Conservation (phyloP, 164 flowering plant species). For the Tinospora cordifolia region DNA sequence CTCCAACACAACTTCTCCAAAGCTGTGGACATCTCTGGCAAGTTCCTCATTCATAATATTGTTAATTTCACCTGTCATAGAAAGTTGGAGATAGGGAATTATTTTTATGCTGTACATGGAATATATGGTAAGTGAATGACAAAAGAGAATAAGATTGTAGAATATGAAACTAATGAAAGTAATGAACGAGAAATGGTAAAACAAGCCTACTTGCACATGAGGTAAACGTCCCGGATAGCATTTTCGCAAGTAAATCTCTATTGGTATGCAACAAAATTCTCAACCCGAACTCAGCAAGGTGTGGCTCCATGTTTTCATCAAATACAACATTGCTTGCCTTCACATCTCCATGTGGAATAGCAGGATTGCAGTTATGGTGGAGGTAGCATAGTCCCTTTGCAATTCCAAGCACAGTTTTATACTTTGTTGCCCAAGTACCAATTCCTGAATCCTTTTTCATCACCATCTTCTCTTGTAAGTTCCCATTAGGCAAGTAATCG, state of each 20-base stretch:
- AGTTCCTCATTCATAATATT: constrained; percentile 42
- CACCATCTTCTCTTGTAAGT: constrained; percentile 48
- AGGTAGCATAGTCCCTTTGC: constrained; percentile 79
- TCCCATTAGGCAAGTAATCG: constrained; percentile 76
- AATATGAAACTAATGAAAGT: background rate
- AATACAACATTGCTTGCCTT: constrained; percentile 60
- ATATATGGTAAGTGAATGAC: background rate
- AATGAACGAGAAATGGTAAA: constrained; percentile 5
- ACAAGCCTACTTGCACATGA: constrained; percentile 37
- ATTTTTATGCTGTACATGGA: background rate
- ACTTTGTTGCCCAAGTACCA: constrained; percentile 49
- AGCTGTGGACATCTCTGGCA: constrained; percentile 51
- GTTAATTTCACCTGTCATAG: constrained; percentile 36
- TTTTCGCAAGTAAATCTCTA: constrained; percentile 27
- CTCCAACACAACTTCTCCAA: constrained; percentile 73
- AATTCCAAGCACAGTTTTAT: constrained; percentile 45
- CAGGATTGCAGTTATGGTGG: constrained; percentile 81
- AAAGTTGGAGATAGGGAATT: background rate
- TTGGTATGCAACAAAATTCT: constrained; percentile 31
- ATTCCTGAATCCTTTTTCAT: constrained; percentile 30
- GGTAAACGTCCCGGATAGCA: constrained; percentile 16
- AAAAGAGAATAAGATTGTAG: no score
- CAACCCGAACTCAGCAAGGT: constrained; percentile 64
- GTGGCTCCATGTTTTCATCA: constrained; percentile 84
- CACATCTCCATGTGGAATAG: constrained; percentile 87